Percentiles rank a stretch among this genome's conserved stretches.
phyloP scores from a whole-genome alignment of 352 stramenopile genomes.

The Globisporangium alternatum region DNA sequence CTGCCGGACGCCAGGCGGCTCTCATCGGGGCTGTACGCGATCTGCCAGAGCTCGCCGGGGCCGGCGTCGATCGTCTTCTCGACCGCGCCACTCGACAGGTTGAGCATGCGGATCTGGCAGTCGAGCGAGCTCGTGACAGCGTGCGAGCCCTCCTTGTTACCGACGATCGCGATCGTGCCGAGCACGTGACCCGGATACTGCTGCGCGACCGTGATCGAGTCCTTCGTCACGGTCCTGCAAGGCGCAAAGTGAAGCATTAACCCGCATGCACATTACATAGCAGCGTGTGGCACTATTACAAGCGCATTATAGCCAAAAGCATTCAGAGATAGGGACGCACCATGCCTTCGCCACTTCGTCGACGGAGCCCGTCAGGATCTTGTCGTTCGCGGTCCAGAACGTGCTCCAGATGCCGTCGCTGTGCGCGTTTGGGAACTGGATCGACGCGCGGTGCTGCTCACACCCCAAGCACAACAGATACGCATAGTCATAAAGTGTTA shows the following conservation, averaged over 20 bases:
- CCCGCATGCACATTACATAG: not conserved
- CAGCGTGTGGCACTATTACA: not conserved
- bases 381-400: conserved; percentile 85
- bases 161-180: conserved; percentile 81
- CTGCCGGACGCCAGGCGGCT: conserved; percentile 77
- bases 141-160: conserved; percentile 73
- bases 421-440: conserved; percentile 82
- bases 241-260: not conserved
- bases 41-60: conserved; percentile 85
- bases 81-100: conserved; percentile 63
- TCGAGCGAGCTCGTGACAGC: conserved; percentile 82
- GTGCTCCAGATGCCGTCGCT: conserved; percentile 88
- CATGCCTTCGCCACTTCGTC: conserved; percentile 87
- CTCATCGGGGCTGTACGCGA: conserved; percentile 83
- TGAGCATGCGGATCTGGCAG: conserved; percentile 78
- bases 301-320: not conserved
- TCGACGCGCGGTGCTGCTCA: conserved; percentile 69
- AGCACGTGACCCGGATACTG: conserved; percentile 84
- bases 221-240: conserved; percentile 59
- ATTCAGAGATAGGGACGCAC: conserved; percentile 19
- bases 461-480: not conserved
- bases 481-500: not conserved
- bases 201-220: conserved; percentile 72
- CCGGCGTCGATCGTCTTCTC: conserved; percentile 85
- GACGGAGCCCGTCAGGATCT: conserved; percentile 86